phyloP scores from a whole-genome alignment of 2,329 filamentous ascomycete species.

The Stemphylium lycopersici region DNA sequence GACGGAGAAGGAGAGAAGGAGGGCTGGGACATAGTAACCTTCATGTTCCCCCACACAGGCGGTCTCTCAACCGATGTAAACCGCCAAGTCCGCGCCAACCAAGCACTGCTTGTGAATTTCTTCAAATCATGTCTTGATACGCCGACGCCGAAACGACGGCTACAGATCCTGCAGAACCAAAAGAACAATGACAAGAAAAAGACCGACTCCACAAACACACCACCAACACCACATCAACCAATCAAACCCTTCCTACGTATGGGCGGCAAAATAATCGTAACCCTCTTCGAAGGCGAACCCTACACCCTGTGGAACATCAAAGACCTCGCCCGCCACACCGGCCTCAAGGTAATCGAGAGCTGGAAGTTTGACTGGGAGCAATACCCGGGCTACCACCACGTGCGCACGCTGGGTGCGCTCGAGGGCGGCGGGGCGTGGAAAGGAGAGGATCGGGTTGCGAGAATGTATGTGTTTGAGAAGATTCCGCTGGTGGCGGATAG shows the following conservation, averaged over 20 bases:
- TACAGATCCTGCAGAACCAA: conserved; percentile 22
- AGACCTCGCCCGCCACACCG: conserved; percentile 80
- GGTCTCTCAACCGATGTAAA: conserved; percentile 93
- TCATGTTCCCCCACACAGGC: conserved; percentile 97
- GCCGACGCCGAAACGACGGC: conserved; percentile 15
- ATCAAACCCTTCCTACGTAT: conserved; percentile 53
- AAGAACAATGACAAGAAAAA: background rate
- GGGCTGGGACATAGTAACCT: conserved; percentile 78
- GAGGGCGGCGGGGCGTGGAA: conserved; percentile 56
- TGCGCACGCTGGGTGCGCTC: conserved; percentile 70
- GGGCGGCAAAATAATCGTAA: conserved; percentile 73
- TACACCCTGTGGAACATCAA: conserved; percentile 96
- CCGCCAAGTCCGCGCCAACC: conserved; percentile 87
- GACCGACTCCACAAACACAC: no score
- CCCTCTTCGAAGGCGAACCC: conserved; percentile 89
- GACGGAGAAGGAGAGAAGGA: conserved; percentile 33
- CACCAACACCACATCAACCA: background rate
- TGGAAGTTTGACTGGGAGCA: conserved; percentile 70
- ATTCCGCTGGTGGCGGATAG: conserved; percentile 36
- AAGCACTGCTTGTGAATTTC: conserved; percentile 40
- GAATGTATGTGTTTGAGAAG: conserved; percentile 55
- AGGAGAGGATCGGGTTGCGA: conserved; percentile 55
- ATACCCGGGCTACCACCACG: conserved; percentile 78
- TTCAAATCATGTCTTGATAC: conserved; percentile 39
- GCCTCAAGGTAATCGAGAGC: conserved; percentile 71